phyloP scores from a whole-genome alignment of 148 eudicot species.

The Dianthus caryophyllus region DNA sequence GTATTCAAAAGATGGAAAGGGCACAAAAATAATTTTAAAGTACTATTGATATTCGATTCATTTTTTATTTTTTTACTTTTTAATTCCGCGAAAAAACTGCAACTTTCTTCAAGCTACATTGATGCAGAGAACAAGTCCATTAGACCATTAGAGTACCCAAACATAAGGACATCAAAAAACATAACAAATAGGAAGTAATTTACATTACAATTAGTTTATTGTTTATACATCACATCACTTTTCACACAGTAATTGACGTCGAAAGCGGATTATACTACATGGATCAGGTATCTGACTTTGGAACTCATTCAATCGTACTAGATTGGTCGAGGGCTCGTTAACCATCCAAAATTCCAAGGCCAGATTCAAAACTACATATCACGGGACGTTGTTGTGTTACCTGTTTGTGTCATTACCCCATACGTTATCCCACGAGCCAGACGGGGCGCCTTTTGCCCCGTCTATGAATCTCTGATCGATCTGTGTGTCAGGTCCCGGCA shows the following conservation, averaged over 20 bases:
- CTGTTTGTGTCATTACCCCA: conserved; percentile 39
- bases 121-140: no score
- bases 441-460: conserved; percentile 59
- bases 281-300: conserved; percentile 1
- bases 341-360: conserved; percentile 14
- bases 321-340: neutral
- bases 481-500: conserved; percentile 42
- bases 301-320: neutral
- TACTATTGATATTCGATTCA: no score
- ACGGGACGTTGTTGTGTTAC: conserved; percentile 11
- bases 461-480: conserved; percentile 42
- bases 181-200: no score
- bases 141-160: no score
- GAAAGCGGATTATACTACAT: neutral
- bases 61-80: no score
- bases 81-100: no score
- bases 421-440: conserved; percentile 77
- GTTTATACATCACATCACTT: neutral
- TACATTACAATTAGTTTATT: neutral
- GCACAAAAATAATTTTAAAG: no score
- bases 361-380: neutral
- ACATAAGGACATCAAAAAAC: no score
- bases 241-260: neutral
- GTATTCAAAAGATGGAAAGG: no score
- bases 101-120: no score